These are phyloP conservation scores for Colletotrichum sp. DNA, from an alignment of 2,329 filamentous ascomycete genomes.

Conservation along the genomic window DNA sequence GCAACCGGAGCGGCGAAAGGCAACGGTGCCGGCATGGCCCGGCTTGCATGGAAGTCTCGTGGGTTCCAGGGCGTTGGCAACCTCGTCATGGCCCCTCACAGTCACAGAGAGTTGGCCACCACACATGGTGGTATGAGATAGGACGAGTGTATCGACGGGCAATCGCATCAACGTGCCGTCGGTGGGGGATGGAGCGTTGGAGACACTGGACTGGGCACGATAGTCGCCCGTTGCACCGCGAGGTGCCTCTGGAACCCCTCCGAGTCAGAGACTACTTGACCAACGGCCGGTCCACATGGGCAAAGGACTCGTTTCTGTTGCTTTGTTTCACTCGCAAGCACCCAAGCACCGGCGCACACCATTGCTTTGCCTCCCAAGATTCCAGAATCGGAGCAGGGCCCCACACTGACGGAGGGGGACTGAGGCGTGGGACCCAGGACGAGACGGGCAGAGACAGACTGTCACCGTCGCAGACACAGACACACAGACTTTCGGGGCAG, in stretches of 20 bases:
- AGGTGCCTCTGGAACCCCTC: conserved; percentile 12
- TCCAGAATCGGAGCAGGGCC: not conserved
- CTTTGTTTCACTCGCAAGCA: conserved; percentile 17
- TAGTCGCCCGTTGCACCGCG: conserved; percentile 5
- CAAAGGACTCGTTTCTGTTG: not conserved
- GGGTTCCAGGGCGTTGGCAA: not conserved
- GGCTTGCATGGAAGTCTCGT: conserved; percentile 11
- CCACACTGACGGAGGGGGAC: not conserved
- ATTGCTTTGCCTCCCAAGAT: not conserved
- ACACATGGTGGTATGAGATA: conserved; percentile 22
- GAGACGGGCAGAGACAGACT: not conserved
- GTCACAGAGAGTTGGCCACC: conserved; percentile 1
- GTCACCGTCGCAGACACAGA: not conserved
- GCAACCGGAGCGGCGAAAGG: conserved; percentile 5
- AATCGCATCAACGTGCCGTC: conserved; percentile 14
- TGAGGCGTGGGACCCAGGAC: not conserved
- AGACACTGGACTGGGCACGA: not conserved
- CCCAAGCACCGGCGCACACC: conserved; percentile 14
- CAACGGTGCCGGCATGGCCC: conserved; percentile 13
- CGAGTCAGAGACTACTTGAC: conserved; percentile 20
- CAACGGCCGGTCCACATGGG: conserved; percentile 16
- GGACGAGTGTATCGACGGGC: not conserved
- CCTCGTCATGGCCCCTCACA: conserved; percentile 18
- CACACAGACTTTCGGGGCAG: not conserved
- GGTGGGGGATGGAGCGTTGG: not conserved